Base-by-base conservation (phyloP, 2,329 filamentous ascomycete species). In the Chaetomium strumarium region DNA sequence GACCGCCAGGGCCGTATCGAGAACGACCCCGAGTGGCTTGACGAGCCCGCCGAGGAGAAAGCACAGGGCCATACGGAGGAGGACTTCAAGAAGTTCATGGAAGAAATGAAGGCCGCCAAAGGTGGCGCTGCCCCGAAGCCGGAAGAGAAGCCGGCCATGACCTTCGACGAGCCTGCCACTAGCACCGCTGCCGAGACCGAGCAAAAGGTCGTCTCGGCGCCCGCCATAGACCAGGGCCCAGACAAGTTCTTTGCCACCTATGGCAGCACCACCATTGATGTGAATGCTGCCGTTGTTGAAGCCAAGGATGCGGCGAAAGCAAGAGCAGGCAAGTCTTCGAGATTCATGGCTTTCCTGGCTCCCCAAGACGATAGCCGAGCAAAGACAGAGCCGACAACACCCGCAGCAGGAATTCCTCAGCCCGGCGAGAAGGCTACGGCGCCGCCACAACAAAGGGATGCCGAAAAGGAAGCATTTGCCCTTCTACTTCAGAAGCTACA, bases 1-100 rank as follows among this genome's bases (percentile, higher is more conserved):
- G 77, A 73, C 40, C 66, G 68, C 42, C 74, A 83, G 24, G 76
- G 77, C 33, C 78, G 80, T 53, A 72, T 79, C 58, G 90, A 95
- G 65, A 84, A 88, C 58, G 89, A 95, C 46, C 91, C 92, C 5
- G 91, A 96, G 69, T 96, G 91, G 92, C 77, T 96, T 68, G 90
- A 95, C 64, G 79, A 85, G 53, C 82, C 83, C 14, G 77, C 77
- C 19, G 84, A 86, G 53, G 85, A 88, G 47, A 82, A 85, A 62
- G 73, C 79, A 34, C 81, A 86, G 62, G 80, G 78, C 5, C 87
- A 89, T 62, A 96, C 90, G 1, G 85, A 89, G 63, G 90, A 95
- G 64, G 91, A 96, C 60, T 95, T 96, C 68, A 86, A 95, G 71
- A 88, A 88, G 60, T 96, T 92, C 83, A 96, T 96, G 77, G 89